Conservation (phyloP, 2,329 filamentous ascomycete species). For the Coniochaeta hoffmannii region DNA sequence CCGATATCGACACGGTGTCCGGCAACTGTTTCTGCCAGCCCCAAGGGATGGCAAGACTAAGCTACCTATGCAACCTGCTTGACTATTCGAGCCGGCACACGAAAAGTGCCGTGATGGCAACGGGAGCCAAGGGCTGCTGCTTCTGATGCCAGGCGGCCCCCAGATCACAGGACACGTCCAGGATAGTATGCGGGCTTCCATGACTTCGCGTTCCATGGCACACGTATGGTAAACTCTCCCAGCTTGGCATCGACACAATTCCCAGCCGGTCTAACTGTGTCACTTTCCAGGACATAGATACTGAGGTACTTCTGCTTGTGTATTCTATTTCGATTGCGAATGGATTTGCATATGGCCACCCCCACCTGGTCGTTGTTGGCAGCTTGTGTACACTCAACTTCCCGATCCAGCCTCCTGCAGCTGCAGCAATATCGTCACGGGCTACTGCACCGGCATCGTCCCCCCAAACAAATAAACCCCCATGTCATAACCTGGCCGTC, state of each 20-base stretch:
- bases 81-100: neutral
- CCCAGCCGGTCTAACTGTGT: no score
- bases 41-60: neutral
- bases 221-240: no score
- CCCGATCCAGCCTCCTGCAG: conserved; percentile 12
- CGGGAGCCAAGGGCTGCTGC: neutral
- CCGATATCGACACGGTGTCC: neutral
- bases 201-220: no score
- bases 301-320: no score
- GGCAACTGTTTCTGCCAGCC: neutral
- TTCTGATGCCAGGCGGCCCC: no score
- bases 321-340: no score
- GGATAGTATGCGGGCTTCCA: no score
- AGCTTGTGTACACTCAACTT: conserved; percentile 4
- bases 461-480: neutral
- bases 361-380: neutral
- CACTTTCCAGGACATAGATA: no score
- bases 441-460: conserved; percentile 1
- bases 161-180: no score
- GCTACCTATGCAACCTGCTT: neutral
- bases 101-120: neutral
- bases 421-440: conserved; percentile 6
- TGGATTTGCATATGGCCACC: neutral
- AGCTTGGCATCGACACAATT: no score
- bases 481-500: neutral